Evolutionary conservation across 306 rosid species (phyloP), one percentile per base, ranked within the genome.

Genomic region (Rosa multiflora): DNA sequence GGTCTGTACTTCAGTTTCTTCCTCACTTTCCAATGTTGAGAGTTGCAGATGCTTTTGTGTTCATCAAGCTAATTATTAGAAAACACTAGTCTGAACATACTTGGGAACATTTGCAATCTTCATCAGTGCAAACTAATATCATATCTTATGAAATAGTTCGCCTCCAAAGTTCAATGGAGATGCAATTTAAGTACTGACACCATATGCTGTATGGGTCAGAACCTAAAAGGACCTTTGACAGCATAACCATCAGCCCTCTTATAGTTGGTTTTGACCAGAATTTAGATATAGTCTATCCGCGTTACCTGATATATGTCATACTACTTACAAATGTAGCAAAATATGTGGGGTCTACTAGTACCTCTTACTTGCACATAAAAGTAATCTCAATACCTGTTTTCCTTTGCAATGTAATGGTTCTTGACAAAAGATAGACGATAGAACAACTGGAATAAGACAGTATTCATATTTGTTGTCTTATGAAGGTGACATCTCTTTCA

Each of bases 1-100:
- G 97, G 97, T 94, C 53, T 71, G 85, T 71, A 55, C 75, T 80
- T 74, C 70, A 71, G 58, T 53, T 70, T 71, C 79, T 78, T 80
- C 14, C 72, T 81, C 63, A 70, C 66, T 72, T 78, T 63, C 72
- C 76, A 47, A 58, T 42, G 63, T 78, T 64, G 70, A 43, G 73
- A 71, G 70, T 44, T 85, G 5, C 59, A 14, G 39, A 53, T 47
- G 67, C 71, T 78, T 61, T 67, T 35, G 56, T 59, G 35, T 59
- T 75, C 70, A 76, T 15, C 23, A 48, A 61, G 23, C 15, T 61
- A 26, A 61, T 61, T 17, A 23, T 61, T 26, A 61, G 67, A 15
- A 35, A 37, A 35, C 11, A 35, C 80, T 37, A 44, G 67, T 72
- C 20, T 39, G 67, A 44, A 63, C 5, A 80, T 46, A 21, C 63